A percentile compares a stretch with the other conserved stretches of the same genome.
Evolutionary conservation across 352 stramenopile species (phyloP).

Genomic region (Phytophthora rubi): DNA sequence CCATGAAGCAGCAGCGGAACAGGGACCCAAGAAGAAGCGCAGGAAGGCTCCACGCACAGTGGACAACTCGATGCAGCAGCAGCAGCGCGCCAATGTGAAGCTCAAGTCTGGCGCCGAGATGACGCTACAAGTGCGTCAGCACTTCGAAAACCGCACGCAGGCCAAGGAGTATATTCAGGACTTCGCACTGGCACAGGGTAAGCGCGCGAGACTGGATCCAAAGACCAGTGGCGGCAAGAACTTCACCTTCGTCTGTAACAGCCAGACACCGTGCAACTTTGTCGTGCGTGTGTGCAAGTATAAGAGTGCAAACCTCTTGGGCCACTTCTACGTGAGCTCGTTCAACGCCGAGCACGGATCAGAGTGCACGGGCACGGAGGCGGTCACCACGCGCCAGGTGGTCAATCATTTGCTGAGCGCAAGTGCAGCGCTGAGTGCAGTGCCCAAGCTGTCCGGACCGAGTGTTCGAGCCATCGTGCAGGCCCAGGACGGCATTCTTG

Average conservation of each 20-base stretch:
- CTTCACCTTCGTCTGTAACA: conserved; percentile 57
- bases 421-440: conserved; percentile 32
- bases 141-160: conserved; percentile 42
- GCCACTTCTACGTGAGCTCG: conserved; percentile 46
- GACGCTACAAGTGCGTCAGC: conserved; percentile 42
- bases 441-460: conserved; percentile 43
- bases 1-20: not conserved
- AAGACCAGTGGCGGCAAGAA: conserved; percentile 55
- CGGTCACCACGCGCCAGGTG: conserved; percentile 50
- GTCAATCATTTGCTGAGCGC: conserved; percentile 41
- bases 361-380: conserved; percentile 43
- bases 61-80: conserved; percentile 7
- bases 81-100: conserved; percentile 33
- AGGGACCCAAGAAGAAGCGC: conserved; percentile 35
- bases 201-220: conserved; percentile 46
- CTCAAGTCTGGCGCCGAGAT: conserved; percentile 40
- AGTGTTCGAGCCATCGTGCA: conserved; percentile 49
- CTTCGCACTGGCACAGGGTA: conserved; percentile 56
- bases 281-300: conserved; percentile 47
- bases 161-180: conserved; percentile 57
- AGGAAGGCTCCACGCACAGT: conserved; percentile 10
- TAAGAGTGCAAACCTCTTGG: conserved; percentile 30
- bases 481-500: conserved; percentile 41
- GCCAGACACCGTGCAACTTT: conserved; percentile 49
- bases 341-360: conserved; percentile 42